A percentile compares a stretch with the other conserved stretches of the same genome.
phyloP scores from a whole-genome alignment of 208 protist genomes.

The Trypanosoma melophagium region DNA sequence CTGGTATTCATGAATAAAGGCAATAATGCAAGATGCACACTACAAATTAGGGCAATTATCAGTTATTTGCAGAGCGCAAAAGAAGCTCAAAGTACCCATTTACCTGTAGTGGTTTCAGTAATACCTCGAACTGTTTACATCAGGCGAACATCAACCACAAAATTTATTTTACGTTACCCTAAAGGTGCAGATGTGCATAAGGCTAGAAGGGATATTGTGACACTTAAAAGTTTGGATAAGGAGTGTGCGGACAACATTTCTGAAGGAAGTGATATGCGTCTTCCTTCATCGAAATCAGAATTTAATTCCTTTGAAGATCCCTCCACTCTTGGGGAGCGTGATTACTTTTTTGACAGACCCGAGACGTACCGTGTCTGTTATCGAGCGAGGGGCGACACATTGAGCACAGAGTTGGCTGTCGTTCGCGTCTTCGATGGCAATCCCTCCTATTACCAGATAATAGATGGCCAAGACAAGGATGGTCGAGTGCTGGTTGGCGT shows the following conservation, averaged over 20 bases:
- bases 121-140: slow-evolving; percentile 55
- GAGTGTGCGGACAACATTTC: slow-evolving; percentile 16
- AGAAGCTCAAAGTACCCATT: neutral
- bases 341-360: slow-evolving; percentile 37
- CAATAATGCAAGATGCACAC: slow-evolving; percentile 34
- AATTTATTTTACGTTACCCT: slow-evolving; percentile 50
- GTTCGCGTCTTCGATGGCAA: slow-evolving; percentile 71
- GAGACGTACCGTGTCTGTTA: slow-evolving; percentile 65
- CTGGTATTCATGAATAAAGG: slow-evolving; percentile 64
- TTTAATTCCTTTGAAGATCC: slow-evolving; percentile 8
- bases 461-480: slow-evolving; percentile 34
- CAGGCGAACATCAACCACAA: slow-evolving; percentile 29
- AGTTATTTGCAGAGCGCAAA: slow-evolving; percentile 17
- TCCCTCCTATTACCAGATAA: slow-evolving; percentile 61
- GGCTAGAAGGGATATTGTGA: slow-evolving; percentile 17
- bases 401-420: slow-evolving; percentile 38
- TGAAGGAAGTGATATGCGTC: slow-evolving; percentile 7
- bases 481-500: slow-evolving; percentile 40
- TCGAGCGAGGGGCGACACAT: neutral
- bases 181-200: slow-evolving; percentile 9
- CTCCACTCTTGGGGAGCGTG: slow-evolving; percentile 26
- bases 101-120: slow-evolving; percentile 53
- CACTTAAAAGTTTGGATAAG: slow-evolving; percentile 22
- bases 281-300: neutral
- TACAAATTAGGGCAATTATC: slow-evolving; percentile 49